A percentile compares a stretch with the other conserved stretches of the same genome.
These are phyloP conservation scores for Syzygium malaccense DNA, from an alignment of 441 rosid species.

Conservation along the genomic window DNA sequence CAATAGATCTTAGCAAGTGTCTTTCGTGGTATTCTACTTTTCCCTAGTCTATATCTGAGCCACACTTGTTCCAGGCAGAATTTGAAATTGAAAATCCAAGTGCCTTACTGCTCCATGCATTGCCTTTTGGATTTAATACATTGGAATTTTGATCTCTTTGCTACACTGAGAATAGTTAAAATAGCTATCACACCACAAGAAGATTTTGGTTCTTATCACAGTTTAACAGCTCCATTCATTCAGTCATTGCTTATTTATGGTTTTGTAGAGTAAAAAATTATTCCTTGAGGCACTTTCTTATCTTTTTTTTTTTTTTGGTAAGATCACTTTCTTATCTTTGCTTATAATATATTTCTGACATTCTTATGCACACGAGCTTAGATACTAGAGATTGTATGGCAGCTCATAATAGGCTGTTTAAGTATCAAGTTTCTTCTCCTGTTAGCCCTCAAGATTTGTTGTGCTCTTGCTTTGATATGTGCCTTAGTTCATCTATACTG, in stretches of 20 bases:
- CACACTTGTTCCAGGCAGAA: not conserved
- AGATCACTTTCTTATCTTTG: not conserved
- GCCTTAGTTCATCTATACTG: not conserved
- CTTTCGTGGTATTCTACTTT: not conserved
- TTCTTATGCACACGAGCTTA: not conserved
- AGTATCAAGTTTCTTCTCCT: not conserved
- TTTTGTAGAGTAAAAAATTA: not conserved
- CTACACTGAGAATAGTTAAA: not conserved
- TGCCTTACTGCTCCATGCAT: not conserved
- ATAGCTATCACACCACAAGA: not conserved
- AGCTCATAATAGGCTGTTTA: not conserved
- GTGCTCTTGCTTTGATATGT: not conserved
- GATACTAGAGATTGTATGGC: not conserved
- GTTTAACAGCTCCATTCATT: not conserved
- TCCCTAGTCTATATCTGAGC: not conserved
- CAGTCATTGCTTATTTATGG: not conserved
- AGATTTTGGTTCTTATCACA: not conserved
- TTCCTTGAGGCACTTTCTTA: not conserved
- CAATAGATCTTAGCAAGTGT: not conserved
- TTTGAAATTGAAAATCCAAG: not conserved
- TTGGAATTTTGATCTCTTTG: not conserved
- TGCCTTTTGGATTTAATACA: not conserved
- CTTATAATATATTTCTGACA: not conserved
- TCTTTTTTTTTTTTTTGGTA: too few relatives aligned
- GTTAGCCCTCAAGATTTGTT: not conserved